Evolutionary conservation across 2,329 filamentous ascomycete species (phyloP).

Genomic region (Pyrenophora tritici-repentis): DNA sequence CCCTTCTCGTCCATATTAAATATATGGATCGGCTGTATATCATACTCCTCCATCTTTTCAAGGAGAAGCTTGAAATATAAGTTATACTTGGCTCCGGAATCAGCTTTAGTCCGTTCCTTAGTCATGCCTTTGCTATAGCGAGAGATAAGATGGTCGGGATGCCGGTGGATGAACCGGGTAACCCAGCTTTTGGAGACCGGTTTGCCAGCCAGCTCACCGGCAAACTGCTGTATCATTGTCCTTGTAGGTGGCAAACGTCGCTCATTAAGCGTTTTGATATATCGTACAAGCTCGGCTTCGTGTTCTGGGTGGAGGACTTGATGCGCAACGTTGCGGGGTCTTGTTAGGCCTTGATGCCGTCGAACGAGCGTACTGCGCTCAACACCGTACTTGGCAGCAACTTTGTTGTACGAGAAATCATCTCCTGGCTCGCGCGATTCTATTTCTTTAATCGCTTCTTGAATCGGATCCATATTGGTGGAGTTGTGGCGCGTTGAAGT

Average conservation of each 20-base stretch:
- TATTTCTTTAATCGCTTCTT: no score
- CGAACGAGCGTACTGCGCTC: neutral
- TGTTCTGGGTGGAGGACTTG: neutral
- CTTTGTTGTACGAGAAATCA: neutral
- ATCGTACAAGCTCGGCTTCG: neutral
- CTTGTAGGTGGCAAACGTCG: neutral
- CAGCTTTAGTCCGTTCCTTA: neutral
- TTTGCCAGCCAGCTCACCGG: neutral
- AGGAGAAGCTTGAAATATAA: neutral
- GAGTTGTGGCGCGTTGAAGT: no score
- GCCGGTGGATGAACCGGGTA: neutral
- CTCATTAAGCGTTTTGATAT: neutral
- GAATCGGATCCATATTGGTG: no score
- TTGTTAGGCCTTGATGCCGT: neutral
- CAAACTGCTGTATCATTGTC: neutral
- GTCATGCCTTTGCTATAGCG: neutral
- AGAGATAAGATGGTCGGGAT: neutral
- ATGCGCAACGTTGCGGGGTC: neutral
- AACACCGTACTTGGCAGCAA: neutral
- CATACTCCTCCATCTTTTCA: neutral
- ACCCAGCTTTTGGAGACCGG: neutral
- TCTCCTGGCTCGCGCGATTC: neutral
- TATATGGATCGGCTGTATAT: neutral
- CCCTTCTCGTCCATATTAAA: no score
- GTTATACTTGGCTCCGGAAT: neutral